Base-by-base conservation (phyloP, 768 basidiomycete genomes). In the Tephrocybe sp. region DNA sequence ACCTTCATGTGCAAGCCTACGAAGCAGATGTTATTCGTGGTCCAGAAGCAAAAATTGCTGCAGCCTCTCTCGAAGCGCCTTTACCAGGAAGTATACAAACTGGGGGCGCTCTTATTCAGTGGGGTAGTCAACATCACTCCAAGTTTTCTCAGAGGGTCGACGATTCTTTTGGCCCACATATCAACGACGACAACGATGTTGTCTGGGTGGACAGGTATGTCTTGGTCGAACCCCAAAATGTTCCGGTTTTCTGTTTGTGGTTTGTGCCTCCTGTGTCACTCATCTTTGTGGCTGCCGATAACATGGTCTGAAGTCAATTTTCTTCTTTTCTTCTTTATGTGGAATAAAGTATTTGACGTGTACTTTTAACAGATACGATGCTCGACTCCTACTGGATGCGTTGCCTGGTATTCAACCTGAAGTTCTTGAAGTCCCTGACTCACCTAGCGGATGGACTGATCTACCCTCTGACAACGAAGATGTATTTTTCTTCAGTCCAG, bases 141-240 rank as follows among this genome's bases (percentile, higher is more conserved):
- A 43, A 37, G 9, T 64, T 60, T 37, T 44, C 52, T 51, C 49
- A 51, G 19, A n/a, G n/a, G n/a, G 62, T 63, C 19, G 64, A 68
- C 26, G 64, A 64, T 19, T 56, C 58, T 21, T 42, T 59, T n/a
- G 49, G 50, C 1, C 35, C 42, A 35, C 42, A 54, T 31, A 22
- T 49, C 49, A 25, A 38, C 15, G 46, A 32, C 4, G 47, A 57
- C 1, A 53, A 51, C 7, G 62, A 68, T 27, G 69, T 62, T 18
- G 59, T 89, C 3, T 93, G 87, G 89, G 80, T 89, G 47, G 91
- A 95, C 73, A 85, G 91, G 91, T 93, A 83, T 64, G 87, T 78
- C 54, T 51, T 54, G 54, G 51, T 56, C 48, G 44, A 44, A 48
- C 22, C 47, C 39, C 41, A 18, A 21, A 3, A 15, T 51, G 26